Base-by-base conservation (phyloP, 495 filamentous ascomycete genomes). In the Cladorrhinum samala region DNA sequence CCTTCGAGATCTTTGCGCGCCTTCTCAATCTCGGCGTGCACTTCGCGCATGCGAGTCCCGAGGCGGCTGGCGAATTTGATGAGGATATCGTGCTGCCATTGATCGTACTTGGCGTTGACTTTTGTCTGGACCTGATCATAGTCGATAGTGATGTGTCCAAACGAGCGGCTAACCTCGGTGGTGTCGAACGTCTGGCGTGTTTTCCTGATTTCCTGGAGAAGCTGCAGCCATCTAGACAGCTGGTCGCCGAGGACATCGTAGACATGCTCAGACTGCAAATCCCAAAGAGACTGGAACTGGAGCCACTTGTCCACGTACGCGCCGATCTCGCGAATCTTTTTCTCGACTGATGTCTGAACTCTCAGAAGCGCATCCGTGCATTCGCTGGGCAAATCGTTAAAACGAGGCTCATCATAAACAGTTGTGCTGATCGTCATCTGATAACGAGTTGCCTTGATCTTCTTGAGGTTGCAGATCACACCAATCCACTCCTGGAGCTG, bases 111-210 rank as follows among this genome's bases (percentile, higher is more conserved):
- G 50, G 89, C 88, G 65, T 96, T 96, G 66, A 99, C 92, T 67
- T 91, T 96, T 27, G 89, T 89, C 64, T 97, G 94, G 0, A 99
- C 93, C 70, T 99, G 93, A 59, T 96, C 93, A 55, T 97, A 97
- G 65, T 97, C 91, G 57, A 99, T 88, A 7, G 84, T 87, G 47
- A 96, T 83, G 64, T 94, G 91, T 9, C 93, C 93, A 64, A 99
- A 97, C 6, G 83, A 87, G 40, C 85, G 84, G 66, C 85, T 90
- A 46, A 91, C 87, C 60, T 95, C 91, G 9, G 92, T 92, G 3
- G 89, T 97, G 62, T 99, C 93, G 59, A 99, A 99, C 0, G 93
- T 97, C 36, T 86, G 84, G 37, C 93, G 83, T 23, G 87, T 88
- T 66, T 94, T 95, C 47, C 94, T 81, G 58, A 99, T 95, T 62